phyloP scores from a whole-genome alignment of 2,329 filamentous ascomycete genomes.

The Colletotrichum salicis region DNA sequence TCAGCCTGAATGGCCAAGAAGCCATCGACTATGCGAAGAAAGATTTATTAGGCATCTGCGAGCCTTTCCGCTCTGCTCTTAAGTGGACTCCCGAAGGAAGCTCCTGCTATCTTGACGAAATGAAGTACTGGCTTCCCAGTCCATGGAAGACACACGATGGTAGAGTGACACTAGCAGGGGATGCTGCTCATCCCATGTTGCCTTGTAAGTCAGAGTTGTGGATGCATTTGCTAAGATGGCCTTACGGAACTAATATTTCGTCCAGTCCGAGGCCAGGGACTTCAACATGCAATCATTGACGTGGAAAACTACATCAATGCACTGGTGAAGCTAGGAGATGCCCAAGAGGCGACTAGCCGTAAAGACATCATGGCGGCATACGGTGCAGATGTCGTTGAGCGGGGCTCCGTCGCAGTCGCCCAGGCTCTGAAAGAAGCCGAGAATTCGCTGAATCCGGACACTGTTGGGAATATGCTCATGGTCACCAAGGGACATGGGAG shows the following conservation, averaged over 20 bases:
- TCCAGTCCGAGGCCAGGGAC: conserved; percentile 56
- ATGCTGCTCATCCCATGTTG: conserved; percentile 57
- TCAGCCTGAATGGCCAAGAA: conserved; percentile 46
- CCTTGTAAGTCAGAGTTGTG: conserved; percentile 43
- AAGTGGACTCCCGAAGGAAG: conserved; percentile 48
- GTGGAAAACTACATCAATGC: conserved; percentile 50
- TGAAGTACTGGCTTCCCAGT: conserved; percentile 49
- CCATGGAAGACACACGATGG: conserved; percentile 45
- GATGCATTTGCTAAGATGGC: background rate
- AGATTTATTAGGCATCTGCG: conserved; percentile 41
- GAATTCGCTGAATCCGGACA: conserved; percentile 43
- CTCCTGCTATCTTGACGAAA: conserved; percentile 46
- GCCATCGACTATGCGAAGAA: conserved; percentile 46
- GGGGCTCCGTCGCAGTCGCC: conserved; percentile 47
- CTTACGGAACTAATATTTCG: background rate
- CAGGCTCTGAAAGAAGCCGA: conserved; percentile 48
- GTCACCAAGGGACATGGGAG: conserved; percentile 42
- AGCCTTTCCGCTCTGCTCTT: conserved; percentile 46
- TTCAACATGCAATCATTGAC: conserved; percentile 55
- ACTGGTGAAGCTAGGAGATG: conserved; percentile 40
- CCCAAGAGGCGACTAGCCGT: conserved; percentile 19
- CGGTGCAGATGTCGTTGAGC: conserved; percentile 45
- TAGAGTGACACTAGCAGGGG: conserved; percentile 50
- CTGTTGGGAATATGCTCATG: conserved; percentile 47
- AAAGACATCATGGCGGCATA: conserved; percentile 42